Evolutionary conservation across 805 yeast species (phyloP).

Genomic region (Schwanniomyces polymorphus): DNA sequence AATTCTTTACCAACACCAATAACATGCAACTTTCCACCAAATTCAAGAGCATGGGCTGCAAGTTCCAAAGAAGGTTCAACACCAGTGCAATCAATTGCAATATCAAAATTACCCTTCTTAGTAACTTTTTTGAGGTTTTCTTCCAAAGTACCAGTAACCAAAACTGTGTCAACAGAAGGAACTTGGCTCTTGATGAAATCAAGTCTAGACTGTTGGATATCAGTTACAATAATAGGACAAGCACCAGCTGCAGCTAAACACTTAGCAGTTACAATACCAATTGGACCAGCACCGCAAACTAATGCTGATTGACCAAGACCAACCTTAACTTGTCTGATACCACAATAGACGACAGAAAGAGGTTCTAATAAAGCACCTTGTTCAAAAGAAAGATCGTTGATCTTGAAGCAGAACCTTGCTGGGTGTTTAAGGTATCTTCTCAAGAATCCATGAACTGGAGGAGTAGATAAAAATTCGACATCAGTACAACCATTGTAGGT

Average conservation of each 20-base stretch:
- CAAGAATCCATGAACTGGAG: constrained; percentile 7
- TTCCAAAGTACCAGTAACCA: constrained; percentile 35
- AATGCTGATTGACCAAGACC: constrained; percentile 15
- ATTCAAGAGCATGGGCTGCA: constrained; percentile 15
- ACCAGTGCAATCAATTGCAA: constrained; percentile 24
- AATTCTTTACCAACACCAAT: constrained; percentile 9
- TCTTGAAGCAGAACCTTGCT: constrained; percentile 6
- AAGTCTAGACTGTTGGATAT: constrained; percentile 22
- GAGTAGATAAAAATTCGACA: constrained; percentile 4
- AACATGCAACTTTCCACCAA: constrained; percentile 13
- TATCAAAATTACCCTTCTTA: constrained; percentile 22
- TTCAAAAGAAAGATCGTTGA: constrained; percentile 12
- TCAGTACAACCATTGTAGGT: constrained; percentile 7
- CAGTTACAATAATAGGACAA: constrained; percentile 19
- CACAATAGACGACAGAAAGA: constrained; percentile 24
- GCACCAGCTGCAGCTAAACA: constrained; percentile 22
- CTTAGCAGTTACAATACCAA: constrained; percentile 21
- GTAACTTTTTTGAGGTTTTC: constrained; percentile 40
- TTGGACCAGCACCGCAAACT: constrained; percentile 27
- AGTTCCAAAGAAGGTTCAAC: constrained; percentile 17
- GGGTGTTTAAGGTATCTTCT: constrained; percentile 10
- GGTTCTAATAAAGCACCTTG: constrained; percentile 27
- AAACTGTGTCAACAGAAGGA: constrained; percentile 44
- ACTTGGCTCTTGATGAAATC: constrained; percentile 18
- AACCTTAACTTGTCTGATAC: constrained; percentile 16